Percentiles rank a stretch among this genome's conserved stretches.
Conservation (phyloP, 345 rosid genomes). For the Citrus reticulata region DNA sequence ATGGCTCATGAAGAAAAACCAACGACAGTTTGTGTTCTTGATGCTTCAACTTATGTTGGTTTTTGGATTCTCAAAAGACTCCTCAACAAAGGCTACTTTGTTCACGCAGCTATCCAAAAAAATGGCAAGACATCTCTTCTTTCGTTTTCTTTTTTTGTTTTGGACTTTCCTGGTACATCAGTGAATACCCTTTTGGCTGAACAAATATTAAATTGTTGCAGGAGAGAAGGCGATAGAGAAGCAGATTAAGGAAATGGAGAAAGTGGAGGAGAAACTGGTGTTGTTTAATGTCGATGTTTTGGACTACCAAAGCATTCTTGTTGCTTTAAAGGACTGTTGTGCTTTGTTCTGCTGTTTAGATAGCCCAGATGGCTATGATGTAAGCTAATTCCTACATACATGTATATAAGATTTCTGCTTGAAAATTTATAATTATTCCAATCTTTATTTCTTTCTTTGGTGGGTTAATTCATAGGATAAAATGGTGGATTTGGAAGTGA, state of each 20-base stretch:
- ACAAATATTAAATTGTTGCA: conserved; percentile 5
- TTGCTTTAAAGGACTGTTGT: conserved; percentile 62
- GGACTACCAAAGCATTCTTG: conserved; percentile 77
- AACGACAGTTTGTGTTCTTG: conserved; percentile 66
- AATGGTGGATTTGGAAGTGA: conserved; percentile 64
- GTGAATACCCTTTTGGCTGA: not conserved
- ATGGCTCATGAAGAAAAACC: conserved; percentile 39
- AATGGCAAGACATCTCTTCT: conserved; percentile 35
- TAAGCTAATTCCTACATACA: conserved; percentile 14
- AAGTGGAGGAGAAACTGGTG: conserved; percentile 45
- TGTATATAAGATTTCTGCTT: not conserved
- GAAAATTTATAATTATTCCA: not conserved
- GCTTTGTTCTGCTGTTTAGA: conserved; percentile 79
- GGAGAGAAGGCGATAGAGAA: conserved; percentile 60
- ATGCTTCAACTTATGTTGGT: conserved; percentile 83
- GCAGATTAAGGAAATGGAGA: conserved; percentile 62
- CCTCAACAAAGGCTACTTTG: conserved; percentile 65
- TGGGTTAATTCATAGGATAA: conserved; percentile 35
- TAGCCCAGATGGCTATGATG: conserved; percentile 60
- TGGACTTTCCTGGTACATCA: not conserved
- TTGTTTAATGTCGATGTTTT: conserved; percentile 59
- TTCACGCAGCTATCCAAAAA: conserved; percentile 70
- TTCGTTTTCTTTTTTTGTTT: not conserved
- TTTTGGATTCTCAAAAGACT: conserved; percentile 82
- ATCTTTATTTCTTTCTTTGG: not conserved